Evolutionary conservation across 371 early-diverging fungal species (phyloP).

Genomic region (Coemansia sp.): DNA sequence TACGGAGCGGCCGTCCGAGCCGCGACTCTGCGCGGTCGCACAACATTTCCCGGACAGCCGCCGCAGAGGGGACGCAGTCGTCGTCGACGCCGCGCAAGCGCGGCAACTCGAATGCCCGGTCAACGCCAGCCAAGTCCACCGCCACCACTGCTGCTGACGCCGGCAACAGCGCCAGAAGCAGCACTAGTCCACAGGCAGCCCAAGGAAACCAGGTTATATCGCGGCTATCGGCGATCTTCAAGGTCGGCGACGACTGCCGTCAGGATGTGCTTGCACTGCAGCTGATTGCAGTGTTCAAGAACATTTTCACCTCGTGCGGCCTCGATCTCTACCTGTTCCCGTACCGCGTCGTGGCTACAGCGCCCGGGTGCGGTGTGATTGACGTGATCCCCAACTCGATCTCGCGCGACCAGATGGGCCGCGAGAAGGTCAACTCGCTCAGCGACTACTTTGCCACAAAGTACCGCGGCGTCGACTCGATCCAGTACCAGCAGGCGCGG

Average conservation of each 20-base stretch:
- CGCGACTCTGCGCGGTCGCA: constrained; percentile 28
- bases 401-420: constrained; percentile 97
- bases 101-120: constrained; percentile 39
- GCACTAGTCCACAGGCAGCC: background rate
- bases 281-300: constrained; percentile 96
- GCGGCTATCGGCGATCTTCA: constrained; percentile 92
- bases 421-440: constrained; percentile 96
- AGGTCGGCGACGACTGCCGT: constrained; percentile 98
- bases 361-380: constrained; percentile 97
- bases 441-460: constrained; percentile 94
- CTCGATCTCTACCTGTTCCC: constrained; percentile 97
- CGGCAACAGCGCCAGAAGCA: too few relatives aligned
- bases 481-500: constrained; percentile 89
- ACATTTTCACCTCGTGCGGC: constrained; percentile 88
- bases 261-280: constrained; percentile 99
- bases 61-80: background rate
- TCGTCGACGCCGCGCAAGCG: constrained; percentile 6
- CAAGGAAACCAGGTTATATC: constrained; percentile 47
- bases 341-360: constrained; percentile 97
- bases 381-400: constrained; percentile 99
- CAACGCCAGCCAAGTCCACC: background rate
- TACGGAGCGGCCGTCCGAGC: constrained; percentile 25
- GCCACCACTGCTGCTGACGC: background rate
- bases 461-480: constrained; percentile 91
- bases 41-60: background rate